Evolutionary conservation across 805 yeast species (phyloP).

Genomic region (Hyphopichia homilentoma): DNA sequence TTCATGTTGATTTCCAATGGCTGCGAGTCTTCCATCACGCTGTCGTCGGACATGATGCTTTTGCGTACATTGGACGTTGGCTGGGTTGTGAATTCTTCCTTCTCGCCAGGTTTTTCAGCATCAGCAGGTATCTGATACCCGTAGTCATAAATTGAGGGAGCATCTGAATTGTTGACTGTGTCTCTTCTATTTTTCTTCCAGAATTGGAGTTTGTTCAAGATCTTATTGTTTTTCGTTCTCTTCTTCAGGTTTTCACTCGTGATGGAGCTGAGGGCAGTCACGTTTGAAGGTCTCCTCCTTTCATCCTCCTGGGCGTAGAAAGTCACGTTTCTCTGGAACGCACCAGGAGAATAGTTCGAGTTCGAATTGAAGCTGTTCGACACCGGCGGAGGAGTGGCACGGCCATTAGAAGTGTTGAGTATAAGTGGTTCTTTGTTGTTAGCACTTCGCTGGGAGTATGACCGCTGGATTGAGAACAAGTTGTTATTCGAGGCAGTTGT

Average conservation of each 20-base stretch:
- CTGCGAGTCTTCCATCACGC: background rate
- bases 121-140: background rate
- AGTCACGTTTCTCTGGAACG: constrained; percentile 16
- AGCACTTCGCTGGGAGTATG: background rate
- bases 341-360: background rate
- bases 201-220: constrained; percentile 33
- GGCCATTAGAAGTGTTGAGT: constrained; percentile 1
- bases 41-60: background rate
- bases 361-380: background rate
- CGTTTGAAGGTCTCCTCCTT: constrained; percentile 7
- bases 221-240: constrained; percentile 16
- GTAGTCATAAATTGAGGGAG: too few species aligned
- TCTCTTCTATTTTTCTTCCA: constrained; percentile 32
- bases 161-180: constrained; percentile 6
- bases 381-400: background rate
- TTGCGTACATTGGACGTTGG: background rate
- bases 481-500: background rate
- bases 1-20: constrained; percentile 5
- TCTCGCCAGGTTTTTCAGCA: too few species aligned
- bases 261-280: constrained; percentile 6
- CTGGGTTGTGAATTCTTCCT: too few species aligned
- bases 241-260: constrained; percentile 8
- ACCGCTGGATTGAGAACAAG: background rate
- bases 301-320: constrained; percentile 17
- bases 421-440: background rate